Evolutionary conservation across 2,329 filamentous ascomycete genomes (phyloP).

Genomic region (Drechslerella dactyloides): DNA sequence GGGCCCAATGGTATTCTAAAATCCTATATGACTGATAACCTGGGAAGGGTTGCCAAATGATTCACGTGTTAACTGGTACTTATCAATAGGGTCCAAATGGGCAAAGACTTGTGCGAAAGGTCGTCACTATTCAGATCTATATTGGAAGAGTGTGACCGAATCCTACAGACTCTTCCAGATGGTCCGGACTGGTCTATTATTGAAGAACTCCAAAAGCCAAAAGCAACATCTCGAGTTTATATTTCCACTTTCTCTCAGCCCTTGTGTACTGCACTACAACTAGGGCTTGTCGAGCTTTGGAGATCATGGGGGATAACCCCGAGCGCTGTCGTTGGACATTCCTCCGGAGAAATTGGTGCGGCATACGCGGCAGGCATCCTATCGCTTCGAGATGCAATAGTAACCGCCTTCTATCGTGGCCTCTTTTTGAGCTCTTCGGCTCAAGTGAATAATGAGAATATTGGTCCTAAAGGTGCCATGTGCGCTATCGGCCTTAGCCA

Average conservation of each 20-base stretch:
- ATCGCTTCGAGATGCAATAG: conserved; percentile 58
- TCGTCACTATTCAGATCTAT: conserved; percentile 11
- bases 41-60: no score
- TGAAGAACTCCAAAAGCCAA: conserved; percentile 28
- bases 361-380: conserved; percentile 60
- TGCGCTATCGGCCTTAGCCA: conserved; percentile 58
- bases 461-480: conserved; percentile 56
- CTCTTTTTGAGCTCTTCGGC: conserved; percentile 47
- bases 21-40: background rate
- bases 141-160: conserved; percentile 28
- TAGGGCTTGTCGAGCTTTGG: conserved; percentile 61
- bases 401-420: conserved; percentile 59
- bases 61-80: background rate
- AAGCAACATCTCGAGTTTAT: conserved; percentile 41
- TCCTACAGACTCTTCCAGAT: conserved; percentile 26
- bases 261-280: conserved; percentile 64
- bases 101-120: conserved; percentile 19
- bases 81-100: conserved; percentile 28
- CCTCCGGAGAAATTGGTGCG: conserved; percentile 61
- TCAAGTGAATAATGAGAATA: background rate
- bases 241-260: conserved; percentile 62
- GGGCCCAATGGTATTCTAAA: conserved; percentile 57
- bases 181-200: conserved; percentile 30
- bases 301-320: conserved; percentile 56
- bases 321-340: conserved; percentile 59